Evolutionary conservation across 768 basidiomycete genomes (phyloP).

Genomic region (Suillus spraguei): DNA sequence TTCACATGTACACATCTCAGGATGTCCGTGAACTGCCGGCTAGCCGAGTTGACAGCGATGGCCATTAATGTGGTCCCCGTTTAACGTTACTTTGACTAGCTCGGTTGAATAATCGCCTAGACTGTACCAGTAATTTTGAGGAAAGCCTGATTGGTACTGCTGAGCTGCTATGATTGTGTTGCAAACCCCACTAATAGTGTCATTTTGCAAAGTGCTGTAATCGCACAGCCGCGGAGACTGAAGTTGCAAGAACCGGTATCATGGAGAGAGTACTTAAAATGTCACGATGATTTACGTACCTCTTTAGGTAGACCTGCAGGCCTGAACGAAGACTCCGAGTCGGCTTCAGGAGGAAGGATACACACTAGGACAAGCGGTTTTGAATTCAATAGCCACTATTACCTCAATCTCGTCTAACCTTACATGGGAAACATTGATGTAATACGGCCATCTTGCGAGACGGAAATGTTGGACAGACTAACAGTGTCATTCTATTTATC

Average conservation of each 20-base stretch:
- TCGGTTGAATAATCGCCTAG: neutral
- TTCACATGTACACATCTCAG: constrained; percentile 1
- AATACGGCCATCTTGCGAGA: neutral
- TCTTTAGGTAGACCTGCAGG: constrained; percentile 23
- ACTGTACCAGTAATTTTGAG: neutral
- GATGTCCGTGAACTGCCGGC: constrained; percentile 11
- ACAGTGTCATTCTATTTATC: neutral
- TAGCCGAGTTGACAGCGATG: constrained; percentile 12
- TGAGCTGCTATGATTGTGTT: neutral
- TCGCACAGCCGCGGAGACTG: constrained; percentile 23
- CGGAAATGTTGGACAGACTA: neutral
- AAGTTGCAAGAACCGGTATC: constrained; percentile 21
- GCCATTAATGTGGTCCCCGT: neutral
- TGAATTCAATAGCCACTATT: neutral
- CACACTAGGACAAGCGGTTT: neutral
- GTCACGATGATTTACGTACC: constrained; percentile 21
- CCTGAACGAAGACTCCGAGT: constrained; percentile 13
- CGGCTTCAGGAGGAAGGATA: neutral
- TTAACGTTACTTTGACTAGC: no score
- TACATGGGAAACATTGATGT: neutral
- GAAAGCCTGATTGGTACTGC: no score
- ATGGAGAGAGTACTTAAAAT: constrained; percentile 27
- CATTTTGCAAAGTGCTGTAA: neutral
- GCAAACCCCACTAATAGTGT: neutral
- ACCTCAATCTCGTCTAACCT: neutral